These are phyloP conservation scores for Spergularia bocconei DNA, from an alignment of 148 eudicot species.

Conservation along the genomic window DNA sequence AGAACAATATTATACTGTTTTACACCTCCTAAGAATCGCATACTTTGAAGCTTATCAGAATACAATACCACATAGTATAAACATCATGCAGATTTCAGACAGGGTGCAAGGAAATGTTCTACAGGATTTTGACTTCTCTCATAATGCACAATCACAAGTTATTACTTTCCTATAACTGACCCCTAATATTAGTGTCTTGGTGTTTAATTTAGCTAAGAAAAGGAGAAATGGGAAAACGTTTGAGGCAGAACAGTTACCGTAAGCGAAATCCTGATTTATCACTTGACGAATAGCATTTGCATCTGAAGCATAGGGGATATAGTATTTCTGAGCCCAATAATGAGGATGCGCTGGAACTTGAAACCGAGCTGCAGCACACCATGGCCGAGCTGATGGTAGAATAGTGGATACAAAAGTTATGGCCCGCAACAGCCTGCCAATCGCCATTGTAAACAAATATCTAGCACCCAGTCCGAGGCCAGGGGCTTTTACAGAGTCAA, in stretches of 20 bases:
- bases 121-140: background rate
- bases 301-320: constrained; percentile 87
- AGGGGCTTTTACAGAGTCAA: constrained; percentile 89
- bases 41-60: background rate
- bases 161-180: background rate
- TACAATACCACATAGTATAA: background rate
- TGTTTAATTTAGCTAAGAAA: background rate
- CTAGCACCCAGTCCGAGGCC: constrained; percentile 97
- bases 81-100: background rate
- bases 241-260: constrained; percentile 42
- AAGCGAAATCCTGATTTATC: constrained; percentile 60
- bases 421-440: constrained; percentile 85
- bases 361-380: constrained; percentile 91
- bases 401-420: constrained; percentile 77
- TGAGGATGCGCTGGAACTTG: constrained; percentile 77
- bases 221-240: background rate
- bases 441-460: constrained; percentile 90
- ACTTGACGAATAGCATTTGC: constrained; percentile 58
- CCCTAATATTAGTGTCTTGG: background rate
- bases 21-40: background rate
- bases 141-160: background rate
- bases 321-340: constrained; percentile 94
- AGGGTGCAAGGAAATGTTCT: background rate
- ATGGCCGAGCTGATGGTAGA: constrained; percentile 91
- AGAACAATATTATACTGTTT: background rate